These are phyloP conservation scores for Eucalyptus decipiens DNA, from an alignment of 345 rosid species.

Conservation along the genomic window DNA sequence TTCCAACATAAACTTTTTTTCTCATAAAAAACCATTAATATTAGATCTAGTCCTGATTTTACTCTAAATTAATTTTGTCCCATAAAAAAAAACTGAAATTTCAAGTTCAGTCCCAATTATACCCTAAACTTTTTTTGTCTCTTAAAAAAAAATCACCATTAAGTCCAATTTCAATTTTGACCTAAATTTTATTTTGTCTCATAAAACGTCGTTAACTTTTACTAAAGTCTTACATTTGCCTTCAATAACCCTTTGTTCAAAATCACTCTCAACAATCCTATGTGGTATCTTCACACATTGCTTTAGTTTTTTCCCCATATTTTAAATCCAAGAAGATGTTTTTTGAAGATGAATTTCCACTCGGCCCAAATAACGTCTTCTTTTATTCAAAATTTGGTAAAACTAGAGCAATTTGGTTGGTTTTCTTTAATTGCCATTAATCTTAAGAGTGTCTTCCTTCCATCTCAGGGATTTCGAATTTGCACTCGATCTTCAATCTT, in stretches of 20 bases:
- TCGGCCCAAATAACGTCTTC: not conserved
- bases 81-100: no score
- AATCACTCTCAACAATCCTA: not conserved
- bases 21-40: no score
- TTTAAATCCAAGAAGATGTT: not conserved
- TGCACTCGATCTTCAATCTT: not conserved
- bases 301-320: not conserved
- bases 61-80: no score
- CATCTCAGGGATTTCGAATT: not conserved
- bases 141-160: not conserved
- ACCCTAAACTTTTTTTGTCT: no score
- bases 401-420: not conserved
- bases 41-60: not conserved
- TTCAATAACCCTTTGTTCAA: not conserved
- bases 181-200: no score
- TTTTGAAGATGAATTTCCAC: not conserved
- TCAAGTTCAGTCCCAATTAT: not conserved
- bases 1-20: no score
- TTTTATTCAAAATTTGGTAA: not conserved
- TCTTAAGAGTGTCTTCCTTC: not conserved
- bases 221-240: no score
- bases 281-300: no score
- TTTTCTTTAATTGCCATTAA: no score
- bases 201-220: no score
- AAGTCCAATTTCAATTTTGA: no score